Base-by-base conservation (phyloP, 805 yeast species). In the Saccharomycopsis fermentans region DNA sequence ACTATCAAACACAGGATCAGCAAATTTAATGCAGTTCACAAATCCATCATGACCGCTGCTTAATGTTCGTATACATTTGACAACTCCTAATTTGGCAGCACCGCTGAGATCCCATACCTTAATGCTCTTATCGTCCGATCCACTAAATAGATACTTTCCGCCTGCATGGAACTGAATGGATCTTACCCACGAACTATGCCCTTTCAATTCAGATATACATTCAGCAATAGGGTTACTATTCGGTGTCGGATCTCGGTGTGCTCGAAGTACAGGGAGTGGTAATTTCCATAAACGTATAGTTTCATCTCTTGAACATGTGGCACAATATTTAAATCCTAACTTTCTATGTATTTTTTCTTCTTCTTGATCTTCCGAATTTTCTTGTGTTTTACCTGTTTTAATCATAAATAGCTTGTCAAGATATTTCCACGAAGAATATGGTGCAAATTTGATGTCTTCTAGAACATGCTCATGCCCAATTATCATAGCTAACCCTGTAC, bases 151-250 rank as follows among this genome's bases (percentile, higher is more conserved):
- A 64, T 80, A 82, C 43, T 82, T 75, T 0, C 94, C 95, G 64
- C 81, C 82, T 1, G 96, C 96, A 70, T 90, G 96, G 54, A 86
- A 71, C 9, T 74, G 73, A 5, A 90, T 65, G 6, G 82, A 79
- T 61, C 86, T 80, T 0, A 92, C 86, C 98, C 98, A 91, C 9
- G 94, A 87, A 55, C 82, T 81, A 70, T 91, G 97, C 1, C 94
- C 97, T 6, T 71, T 65, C 11, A 89, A 71, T 19, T 82, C 81
- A 26, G 77, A 74, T 1, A 89, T 65, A 27, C 81, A 71, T 64
- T 75, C 77, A 2, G 87, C 92, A 54, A 83, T 81, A 0, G 87
- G 81, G 65, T 82, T 78, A 21, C 79, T 70, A 0, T 82, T 71
- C 0, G 90, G 87, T 48, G 80, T 71, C 6, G 87, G 86, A 21